phyloP scores from a whole-genome alignment of 805 yeast genomes.

The Starmerella sp. region DNA sequence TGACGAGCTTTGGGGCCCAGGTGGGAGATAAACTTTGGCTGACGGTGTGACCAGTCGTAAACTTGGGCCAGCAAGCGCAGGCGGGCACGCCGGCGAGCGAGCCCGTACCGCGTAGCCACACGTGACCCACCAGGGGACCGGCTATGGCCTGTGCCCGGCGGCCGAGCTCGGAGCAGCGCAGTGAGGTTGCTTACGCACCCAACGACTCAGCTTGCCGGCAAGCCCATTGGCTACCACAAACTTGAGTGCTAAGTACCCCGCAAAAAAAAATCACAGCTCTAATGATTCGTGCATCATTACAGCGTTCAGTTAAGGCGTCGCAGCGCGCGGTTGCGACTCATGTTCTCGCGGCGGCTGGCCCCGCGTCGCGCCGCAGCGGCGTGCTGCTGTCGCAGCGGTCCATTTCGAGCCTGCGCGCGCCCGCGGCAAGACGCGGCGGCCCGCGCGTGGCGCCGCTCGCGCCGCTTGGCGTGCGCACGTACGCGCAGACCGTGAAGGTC shows the following conservation, averaged over 20 bases:
- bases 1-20: not conserved
- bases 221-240: not conserved
- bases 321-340: not conserved
- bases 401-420: constrained; percentile 9
- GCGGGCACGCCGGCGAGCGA: not conserved
- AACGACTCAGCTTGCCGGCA: not conserved
- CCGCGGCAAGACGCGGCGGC: constrained; percentile 3
- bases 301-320: constrained; percentile 5
- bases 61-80: no score
- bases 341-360: not conserved
- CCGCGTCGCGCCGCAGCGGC: constrained; percentile 3
- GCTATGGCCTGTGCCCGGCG: not conserved
- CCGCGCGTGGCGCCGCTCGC: constrained; percentile 1
- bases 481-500: constrained; percentile 55
- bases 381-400: constrained; percentile 5
- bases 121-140: not conserved
- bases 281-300: constrained; percentile 15
- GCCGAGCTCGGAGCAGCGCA: not conserved
- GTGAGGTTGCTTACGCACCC: not conserved
- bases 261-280: not conserved
- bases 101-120: not conserved
- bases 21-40: not conserved
- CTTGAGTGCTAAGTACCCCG: not conserved
- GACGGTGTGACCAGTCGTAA: no score
- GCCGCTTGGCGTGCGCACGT: constrained; percentile 18